Conservation (phyloP, 805 yeast genomes). For the Candida xiaguanensis region DNA sequence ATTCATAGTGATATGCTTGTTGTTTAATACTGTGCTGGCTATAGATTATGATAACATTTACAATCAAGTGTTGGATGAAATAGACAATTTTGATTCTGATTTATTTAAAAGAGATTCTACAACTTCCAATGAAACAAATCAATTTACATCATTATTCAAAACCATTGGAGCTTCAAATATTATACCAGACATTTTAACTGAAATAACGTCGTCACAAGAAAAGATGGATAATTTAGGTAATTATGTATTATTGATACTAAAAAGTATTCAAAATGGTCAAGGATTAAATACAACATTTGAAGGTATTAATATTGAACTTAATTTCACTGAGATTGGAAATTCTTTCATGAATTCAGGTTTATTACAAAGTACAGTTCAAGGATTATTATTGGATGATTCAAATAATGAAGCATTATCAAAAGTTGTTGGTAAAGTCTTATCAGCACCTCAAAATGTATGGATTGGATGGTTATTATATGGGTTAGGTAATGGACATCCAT, state of each 20-base stretch:
- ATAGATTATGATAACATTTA: slow-evolving; percentile 3
- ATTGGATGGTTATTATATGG: slow-evolving; percentile 24
- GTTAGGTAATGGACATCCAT: slow-evolving; percentile 30
- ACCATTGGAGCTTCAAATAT: slow-evolving; percentile 7
- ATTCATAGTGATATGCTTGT: neutral
- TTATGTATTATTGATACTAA: slow-evolving; percentile 14
- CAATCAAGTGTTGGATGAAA: slow-evolving; percentile 2
- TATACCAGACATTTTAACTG: slow-evolving; percentile 20
- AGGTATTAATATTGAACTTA: slow-evolving; percentile 18
- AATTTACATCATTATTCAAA: slow-evolving; percentile 4
- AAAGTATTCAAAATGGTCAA: slow-evolving; percentile 7
- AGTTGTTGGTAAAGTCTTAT: slow-evolving; percentile 23
- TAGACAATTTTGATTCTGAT: neutral
- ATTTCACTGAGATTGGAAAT: slow-evolving; percentile 19
- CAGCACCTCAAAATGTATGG: slow-evolving; percentile 22
- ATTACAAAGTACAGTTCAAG: slow-evolving; percentile 20
- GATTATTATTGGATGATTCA: slow-evolving; percentile 26
- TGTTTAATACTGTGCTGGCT: neutral
- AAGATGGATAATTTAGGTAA: slow-evolving; percentile 27
- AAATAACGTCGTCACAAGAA: slow-evolving; percentile 27
- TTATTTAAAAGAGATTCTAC: slow-evolving; percentile 1
- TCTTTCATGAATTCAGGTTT: slow-evolving; percentile 24
- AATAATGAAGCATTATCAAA: slow-evolving; percentile 24
- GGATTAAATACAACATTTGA: slow-evolving; percentile 4
- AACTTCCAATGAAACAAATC: neutral